Evolutionary conservation across 371 early-diverging fungal species (phyloP), one percentile per base, ranked within the genome.

Genomic region (Mortierella sp.): DNA sequence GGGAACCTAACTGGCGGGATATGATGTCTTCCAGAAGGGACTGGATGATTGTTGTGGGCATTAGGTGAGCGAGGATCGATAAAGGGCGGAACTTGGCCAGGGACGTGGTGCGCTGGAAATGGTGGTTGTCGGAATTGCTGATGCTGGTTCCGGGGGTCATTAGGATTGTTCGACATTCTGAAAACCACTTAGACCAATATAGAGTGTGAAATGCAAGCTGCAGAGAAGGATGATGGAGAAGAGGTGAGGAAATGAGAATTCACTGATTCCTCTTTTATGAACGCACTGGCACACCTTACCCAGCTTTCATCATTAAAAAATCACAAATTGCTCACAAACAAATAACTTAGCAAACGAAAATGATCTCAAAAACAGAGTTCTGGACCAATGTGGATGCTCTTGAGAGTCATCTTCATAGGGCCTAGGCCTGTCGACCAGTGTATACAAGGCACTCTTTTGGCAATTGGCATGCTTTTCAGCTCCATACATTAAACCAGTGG

Each of bases 21-120:
- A n/a, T 64, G 67, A 35, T 71, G 65, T 47, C 68, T 62, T 23
- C 66, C 66, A 49, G 61, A 26, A 23, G 73, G 47, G 2, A 32
- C 40, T 19, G 69, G 56, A 22, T 17, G 47, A 23, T 58, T 47
- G 43, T 64, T 65, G 29, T 75, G 45, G 37, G 61, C 61, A 28
- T 53, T 53, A 15, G 53, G 53, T 53, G 53, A 23, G n/a, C 49
- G 49, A 23, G 49, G 49, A 49, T 49, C 49, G 12, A 53, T 53
- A 42, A 71, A 68, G n/a, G 72, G 68, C 3, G 77, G 77, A 22
- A 56, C 62, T 31, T 68, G 72, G 3, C 77, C 77, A 42, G 77
- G 70, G 17, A 47, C 43, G 8, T 47, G 57, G 13, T 58, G 47
- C 22, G 29, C 47, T 2, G 63, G 64, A 35, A 62, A n/a, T 3